Percentiles rank a stretch among this genome's conserved stretches.
phyloP scores from a whole-genome alignment of 2,329 filamentous ascomycete species.

The Talaromyces sp. region DNA sequence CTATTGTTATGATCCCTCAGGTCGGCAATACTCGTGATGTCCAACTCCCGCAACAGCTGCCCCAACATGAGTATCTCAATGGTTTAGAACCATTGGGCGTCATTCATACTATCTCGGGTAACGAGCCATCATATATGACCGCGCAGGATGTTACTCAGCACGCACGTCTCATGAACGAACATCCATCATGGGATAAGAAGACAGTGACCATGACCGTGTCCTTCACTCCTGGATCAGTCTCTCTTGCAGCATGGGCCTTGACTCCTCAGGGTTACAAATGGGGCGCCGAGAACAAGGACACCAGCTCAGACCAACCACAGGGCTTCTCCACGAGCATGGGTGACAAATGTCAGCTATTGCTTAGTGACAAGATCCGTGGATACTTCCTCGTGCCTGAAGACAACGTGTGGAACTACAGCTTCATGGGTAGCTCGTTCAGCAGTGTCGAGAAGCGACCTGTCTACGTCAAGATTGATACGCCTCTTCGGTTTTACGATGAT shows the following conservation, averaged over 20 bases:
- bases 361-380: conserved; percentile 89
- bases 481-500: conserved; percentile 84
- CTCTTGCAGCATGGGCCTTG: conserved; percentile 86
- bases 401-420: conserved; percentile 94
- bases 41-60: conserved; percentile 82
- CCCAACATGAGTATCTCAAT: conserved; percentile 85
- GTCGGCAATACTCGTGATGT: conserved; percentile 90
- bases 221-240: conserved; percentile 95
- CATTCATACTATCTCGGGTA: conserved; percentile 93
- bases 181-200: conserved; percentile 79
- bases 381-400: conserved; percentile 95
- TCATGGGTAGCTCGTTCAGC: conserved; percentile 88
- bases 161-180: conserved; percentile 79
- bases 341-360: conserved; percentile 87
- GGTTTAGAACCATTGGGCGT: conserved; percentile 86
- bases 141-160: conserved; percentile 93
- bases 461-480: conserved; percentile 91
- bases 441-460: conserved; percentile 86
- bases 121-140: conserved; percentile 95
- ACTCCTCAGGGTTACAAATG: conserved; percentile 93
- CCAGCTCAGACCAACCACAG: conserved; percentile 84
- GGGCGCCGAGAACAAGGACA: conserved; percentile 94
- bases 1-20: conserved; percentile 96
- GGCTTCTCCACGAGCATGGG: conserved; percentile 92
- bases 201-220: conserved; percentile 93